Conservation (phyloP, 768 basidiomycete genomes). For the Amanita rimosa region DNA sequence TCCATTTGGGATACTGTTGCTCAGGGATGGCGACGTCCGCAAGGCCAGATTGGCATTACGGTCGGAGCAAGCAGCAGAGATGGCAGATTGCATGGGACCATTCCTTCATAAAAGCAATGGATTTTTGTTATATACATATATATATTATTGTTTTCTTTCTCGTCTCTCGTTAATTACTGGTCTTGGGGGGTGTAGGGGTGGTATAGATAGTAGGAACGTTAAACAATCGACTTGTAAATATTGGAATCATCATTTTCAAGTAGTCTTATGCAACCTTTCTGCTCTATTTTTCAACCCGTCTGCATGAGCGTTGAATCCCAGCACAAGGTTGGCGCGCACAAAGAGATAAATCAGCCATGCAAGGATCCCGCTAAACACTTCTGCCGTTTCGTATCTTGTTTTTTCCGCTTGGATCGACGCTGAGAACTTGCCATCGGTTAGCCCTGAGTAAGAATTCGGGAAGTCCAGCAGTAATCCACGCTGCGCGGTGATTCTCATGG, state of each 20-base stretch:
- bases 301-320: slow-evolving; percentile 17
- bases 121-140: neutral
- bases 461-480: slow-evolving; percentile 17
- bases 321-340: slow-evolving; percentile 13
- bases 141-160: no score
- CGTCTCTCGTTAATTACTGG: neutral
- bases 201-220: no score
- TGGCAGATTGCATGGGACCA: slow-evolving; percentile 34
- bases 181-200: neutral
- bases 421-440: slow-evolving; percentile 19
- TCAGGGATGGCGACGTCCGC: slow-evolving; percentile 69
- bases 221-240: neutral
- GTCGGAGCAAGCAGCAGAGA: slow-evolving; percentile 65
- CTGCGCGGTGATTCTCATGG: slow-evolving; percentile 11
- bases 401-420: slow-evolving; percentile 10
- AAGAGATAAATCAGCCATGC: slow-evolving; percentile 14
- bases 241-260: neutral
- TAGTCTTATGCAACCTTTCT: slow-evolving; percentile 8
- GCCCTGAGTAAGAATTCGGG: slow-evolving; percentile 16
- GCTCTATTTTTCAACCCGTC: slow-evolving; percentile 12
- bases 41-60: slow-evolving; percentile 48
- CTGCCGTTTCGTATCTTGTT: slow-evolving; percentile 21
- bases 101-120: slow-evolving; percentile 12
- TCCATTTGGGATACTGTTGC: slow-evolving; percentile 65
- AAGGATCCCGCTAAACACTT: slow-evolving; percentile 16